phyloP scores from a whole-genome alignment of 1,139 yeast species.

The Ogataea hybrid region DNA sequence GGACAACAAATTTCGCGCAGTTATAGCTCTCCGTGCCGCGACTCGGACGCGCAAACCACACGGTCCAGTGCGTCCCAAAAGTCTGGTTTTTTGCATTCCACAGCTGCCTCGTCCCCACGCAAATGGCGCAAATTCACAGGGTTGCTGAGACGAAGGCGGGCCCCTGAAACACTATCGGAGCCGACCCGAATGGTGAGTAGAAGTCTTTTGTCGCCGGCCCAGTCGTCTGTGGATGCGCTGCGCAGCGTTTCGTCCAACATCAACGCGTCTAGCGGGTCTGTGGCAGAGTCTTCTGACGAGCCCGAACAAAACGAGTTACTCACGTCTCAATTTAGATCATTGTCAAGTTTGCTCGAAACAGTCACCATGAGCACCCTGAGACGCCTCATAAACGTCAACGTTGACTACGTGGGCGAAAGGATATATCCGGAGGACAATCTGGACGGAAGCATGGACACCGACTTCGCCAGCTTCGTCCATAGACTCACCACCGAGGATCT shows the following conservation, averaged over 20 bases:
- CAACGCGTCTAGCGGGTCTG: neutral
- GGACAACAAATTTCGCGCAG: conserved; percentile 7
- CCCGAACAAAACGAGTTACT: conserved; percentile 13
- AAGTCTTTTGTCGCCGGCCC: conserved; percentile 4
- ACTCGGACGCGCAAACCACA: neutral
- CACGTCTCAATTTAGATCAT: conserved; percentile 24
- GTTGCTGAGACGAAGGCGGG: conserved; percentile 8
- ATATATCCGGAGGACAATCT: conserved; percentile 18
- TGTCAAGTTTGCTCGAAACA: conserved; percentile 24
- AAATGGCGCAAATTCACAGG: conserved; percentile 9
- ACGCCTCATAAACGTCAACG: conserved; percentile 19
- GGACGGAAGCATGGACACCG: conserved; percentile 16
- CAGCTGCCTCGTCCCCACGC: neutral
- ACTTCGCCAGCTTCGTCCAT: conserved; percentile 24
- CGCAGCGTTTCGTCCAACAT: conserved; percentile 1
- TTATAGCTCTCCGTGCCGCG: neutral
- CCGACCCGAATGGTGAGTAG: conserved; percentile 1
- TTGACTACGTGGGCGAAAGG: conserved; percentile 21
- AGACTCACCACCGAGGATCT: conserved; percentile 22
- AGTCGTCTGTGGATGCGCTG: conserved; percentile 3
- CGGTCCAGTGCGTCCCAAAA: neutral
- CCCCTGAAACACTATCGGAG: neutral
- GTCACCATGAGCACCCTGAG: conserved; percentile 26
- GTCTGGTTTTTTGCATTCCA: neutral
- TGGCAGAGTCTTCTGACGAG: neutral